Conservation (phyloP, 768 basidiomycete genomes). For the Boletus fagicola region DNA sequence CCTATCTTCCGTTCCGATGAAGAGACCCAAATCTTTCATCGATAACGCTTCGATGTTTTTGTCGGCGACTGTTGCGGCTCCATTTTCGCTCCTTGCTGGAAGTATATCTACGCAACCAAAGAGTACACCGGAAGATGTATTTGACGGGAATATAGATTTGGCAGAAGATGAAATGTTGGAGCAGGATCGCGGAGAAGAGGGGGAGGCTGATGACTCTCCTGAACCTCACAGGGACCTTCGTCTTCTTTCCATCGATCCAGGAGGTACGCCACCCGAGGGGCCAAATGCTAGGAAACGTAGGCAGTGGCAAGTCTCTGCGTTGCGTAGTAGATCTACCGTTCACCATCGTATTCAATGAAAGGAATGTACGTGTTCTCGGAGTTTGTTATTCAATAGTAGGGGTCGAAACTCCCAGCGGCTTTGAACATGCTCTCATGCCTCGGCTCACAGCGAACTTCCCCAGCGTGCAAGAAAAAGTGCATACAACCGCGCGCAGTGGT, state of each 20-base stretch:
- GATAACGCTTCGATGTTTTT: conserved; percentile 71
- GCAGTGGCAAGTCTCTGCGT: conserved; percentile 47
- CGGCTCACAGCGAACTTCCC: neutral
- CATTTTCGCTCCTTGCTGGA: conserved; percentile 54
- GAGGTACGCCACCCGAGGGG: conserved; percentile 34
- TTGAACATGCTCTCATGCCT: neutral
- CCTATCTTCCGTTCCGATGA: conserved; percentile 62
- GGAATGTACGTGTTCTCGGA: neutral
- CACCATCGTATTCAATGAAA: conserved; percentile 23
- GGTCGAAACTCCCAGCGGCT: neutral
- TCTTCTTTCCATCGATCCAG: conserved; percentile 49
- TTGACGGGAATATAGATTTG: conserved; percentile 65
- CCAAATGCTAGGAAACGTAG: conserved; percentile 40
- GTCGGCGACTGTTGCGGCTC: conserved; percentile 55
- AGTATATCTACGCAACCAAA: conserved; percentile 30
- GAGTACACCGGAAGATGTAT: conserved; percentile 66
- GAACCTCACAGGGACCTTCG: conserved; percentile 55
- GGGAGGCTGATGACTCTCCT: conserved; percentile 71
- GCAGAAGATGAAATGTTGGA: conserved; percentile 77
- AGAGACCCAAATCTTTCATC: conserved; percentile 65
- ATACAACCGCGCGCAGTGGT: neutral
- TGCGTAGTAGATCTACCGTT: conserved; percentile 35
- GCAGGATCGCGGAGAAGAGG: conserved; percentile 74
- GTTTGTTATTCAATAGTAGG: neutral
- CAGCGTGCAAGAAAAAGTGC: neutral